phyloP scores from a whole-genome alignment of 108 stramenopile genomes.

The Cyclostephanos tholiformis region DNA sequence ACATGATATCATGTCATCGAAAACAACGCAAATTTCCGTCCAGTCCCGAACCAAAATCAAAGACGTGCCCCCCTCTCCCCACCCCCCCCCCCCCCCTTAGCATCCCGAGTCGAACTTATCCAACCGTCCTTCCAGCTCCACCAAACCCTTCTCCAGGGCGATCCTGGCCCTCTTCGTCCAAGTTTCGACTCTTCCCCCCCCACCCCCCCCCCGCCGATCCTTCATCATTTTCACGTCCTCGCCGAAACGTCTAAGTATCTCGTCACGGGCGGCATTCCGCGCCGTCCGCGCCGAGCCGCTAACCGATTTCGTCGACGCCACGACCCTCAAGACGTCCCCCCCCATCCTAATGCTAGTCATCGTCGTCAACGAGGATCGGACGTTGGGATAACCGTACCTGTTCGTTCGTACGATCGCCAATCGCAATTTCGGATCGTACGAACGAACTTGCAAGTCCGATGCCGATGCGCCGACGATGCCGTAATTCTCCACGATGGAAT shows the following conservation, averaged over 20 bases:
- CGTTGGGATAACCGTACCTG: slow-evolving; percentile 44
- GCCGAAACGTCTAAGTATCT: slow-evolving; percentile 40
- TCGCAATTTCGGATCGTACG: slow-evolving; percentile 55
- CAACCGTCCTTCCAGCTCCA: slow-evolving; percentile 28
- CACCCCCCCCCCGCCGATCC: neutral
- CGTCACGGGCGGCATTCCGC: slow-evolving; percentile 50
- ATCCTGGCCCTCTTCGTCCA: slow-evolving; percentile 26
- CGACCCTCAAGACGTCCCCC: slow-evolving; percentile 35
- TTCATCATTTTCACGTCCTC: neutral
- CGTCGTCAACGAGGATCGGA: slow-evolving; percentile 58
- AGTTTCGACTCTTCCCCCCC: too few relatives aligned
- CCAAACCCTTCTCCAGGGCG: slow-evolving; percentile 20
- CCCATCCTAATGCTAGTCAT: slow-evolving; percentile 39
- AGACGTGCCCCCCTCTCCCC: too few relatives aligned
- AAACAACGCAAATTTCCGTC: too few relatives aligned
- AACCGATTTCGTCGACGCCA: slow-evolving; percentile 59
- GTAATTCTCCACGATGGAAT: slow-evolving; percentile 32
- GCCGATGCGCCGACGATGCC: slow-evolving; percentile 27
- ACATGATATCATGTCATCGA: too few relatives aligned
- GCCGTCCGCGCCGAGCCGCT: slow-evolving; percentile 74
- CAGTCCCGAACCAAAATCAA: too few relatives aligned
- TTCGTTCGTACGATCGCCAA: slow-evolving; percentile 63
- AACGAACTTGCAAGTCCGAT: slow-evolving; percentile 48
- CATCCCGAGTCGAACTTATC: slow-evolving; percentile 38
- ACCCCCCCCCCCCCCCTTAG: neutral